Base-by-base conservation (phyloP, 2,329 filamentous ascomycete genomes). In the Emmonsiellopsis sp. region DNA sequence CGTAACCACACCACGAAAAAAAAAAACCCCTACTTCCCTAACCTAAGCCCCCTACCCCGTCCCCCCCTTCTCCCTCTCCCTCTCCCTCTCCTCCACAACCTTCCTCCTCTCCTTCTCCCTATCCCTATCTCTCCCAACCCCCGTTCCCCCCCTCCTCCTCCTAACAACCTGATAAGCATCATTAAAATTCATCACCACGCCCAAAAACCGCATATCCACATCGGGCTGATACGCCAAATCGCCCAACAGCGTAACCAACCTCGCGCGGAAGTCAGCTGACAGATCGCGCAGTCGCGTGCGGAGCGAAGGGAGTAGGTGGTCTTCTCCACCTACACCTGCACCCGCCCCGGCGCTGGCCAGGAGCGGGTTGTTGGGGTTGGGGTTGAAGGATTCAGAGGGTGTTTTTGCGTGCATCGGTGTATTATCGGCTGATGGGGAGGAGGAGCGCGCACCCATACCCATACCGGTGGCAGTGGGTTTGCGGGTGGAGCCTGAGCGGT, bases 101-200 rank as follows among this genome's bases (percentile, higher is more conserved):
- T 17, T 17, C 17, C 17, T 17, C 17, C 17, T 17, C 65, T 60
- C 61, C 6, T 58, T 65, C 45, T 68, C 64, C 51, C 61, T 70
- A 40, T 68, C 69, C 14, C 63, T 66, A n/a, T 61, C 53, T 5
- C 59, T 63, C 11, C 63, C 54, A 42, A 61, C 54, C 21, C 58
- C 59, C 42, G 65, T 62, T 39, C 67, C 62, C 53, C 78, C 71
- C 42, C 67, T 64, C 55, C 78, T 72, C 71, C 84, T 83, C 67
- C 84, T 80, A 62, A 84, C 81, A 11, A 88, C 87, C 70, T 88
- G 82, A 70, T 97, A 97, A 31, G 95, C 87, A 67, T 97, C 92
- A 71, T 98, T 98, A 71, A 97, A 98, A 72, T 97, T 98, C 89
- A 98, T 97, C 42, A 93, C 88, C 46, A 97, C 90, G 40, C 89